A percentile compares a stretch with the other conserved stretches of the same genome.
These are phyloP conservation scores for Chlorella sp. DNA, from an alignment of 139 green algal genomes.

Conservation along the genomic window DNA sequence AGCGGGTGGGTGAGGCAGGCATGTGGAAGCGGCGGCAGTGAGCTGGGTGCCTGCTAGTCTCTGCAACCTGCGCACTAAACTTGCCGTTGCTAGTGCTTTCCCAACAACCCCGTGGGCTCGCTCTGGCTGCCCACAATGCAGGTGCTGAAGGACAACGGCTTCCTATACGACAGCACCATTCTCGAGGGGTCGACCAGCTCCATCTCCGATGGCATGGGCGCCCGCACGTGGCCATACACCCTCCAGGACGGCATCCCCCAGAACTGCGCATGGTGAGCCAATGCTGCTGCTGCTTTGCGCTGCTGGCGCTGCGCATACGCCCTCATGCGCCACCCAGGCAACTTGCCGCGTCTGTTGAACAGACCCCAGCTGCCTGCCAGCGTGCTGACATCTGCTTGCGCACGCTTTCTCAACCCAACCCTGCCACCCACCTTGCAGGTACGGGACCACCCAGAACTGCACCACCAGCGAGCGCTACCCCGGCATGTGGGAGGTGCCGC, in stretches of 20 bases:
- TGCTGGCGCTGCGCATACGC: too few relatives aligned
- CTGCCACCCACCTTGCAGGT: not conserved
- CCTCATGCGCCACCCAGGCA: too few relatives aligned
- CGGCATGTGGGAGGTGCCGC: constrained; percentile 24
- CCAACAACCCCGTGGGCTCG: not conserved
- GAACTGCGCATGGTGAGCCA: constrained; percentile 26
- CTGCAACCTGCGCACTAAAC: not conserved
- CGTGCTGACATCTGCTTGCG: too few relatives aligned
- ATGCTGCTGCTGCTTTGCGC: too few relatives aligned
- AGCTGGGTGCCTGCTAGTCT: not conserved
- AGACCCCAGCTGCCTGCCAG: too few relatives aligned
- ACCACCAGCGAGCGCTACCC: constrained; percentile 5
- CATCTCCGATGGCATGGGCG: not conserved
- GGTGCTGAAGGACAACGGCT: not conserved
- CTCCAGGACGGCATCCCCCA: constrained; percentile 41
- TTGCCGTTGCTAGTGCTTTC: not conserved
- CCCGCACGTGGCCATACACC: constrained; percentile 38
- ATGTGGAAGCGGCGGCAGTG: not conserved
- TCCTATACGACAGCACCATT: constrained; percentile 36
- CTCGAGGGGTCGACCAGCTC: constrained; percentile 10
- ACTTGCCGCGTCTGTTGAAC: too few relatives aligned
- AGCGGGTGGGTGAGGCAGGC: not conserved
- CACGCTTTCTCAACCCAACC: too few relatives aligned
- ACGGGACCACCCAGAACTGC: not conserved
- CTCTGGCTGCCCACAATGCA: not conserved